These are phyloP conservation scores for Aspergillus sp. DNA, from an alignment of 2,329 filamentous ascomycete genomes.

Conservation along the genomic window DNA sequence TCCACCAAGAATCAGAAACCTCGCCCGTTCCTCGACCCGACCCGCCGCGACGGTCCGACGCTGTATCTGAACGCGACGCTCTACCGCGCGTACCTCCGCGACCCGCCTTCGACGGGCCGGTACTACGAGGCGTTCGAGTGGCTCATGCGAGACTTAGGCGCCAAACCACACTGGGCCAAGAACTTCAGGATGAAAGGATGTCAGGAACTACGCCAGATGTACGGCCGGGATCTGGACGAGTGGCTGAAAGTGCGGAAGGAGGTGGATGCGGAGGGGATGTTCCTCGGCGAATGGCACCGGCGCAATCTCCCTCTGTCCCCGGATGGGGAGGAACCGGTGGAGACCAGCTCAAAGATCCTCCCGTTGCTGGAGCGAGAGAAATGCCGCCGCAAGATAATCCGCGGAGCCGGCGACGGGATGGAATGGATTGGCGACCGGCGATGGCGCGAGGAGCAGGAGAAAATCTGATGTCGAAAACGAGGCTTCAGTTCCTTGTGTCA, in stretches of 20 bases:
- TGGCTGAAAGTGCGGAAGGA: constrained; percentile 61
- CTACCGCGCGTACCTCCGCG: constrained; percentile 68
- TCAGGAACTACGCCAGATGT: constrained; percentile 56
- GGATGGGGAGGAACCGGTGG: constrained; percentile 8
- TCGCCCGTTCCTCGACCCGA: constrained; percentile 64
- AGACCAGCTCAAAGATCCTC: constrained; percentile 13
- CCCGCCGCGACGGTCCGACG: constrained; percentile 57
- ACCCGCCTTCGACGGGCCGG: constrained; percentile 64
- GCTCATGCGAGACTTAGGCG: constrained; percentile 77
- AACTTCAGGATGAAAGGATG: constrained; percentile 59
- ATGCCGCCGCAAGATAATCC: constrained; percentile 17
- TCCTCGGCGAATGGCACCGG: constrained; percentile 83
- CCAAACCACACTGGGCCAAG: constrained; percentile 84
- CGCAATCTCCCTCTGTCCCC: constrained; percentile 48
- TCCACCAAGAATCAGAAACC: constrained; percentile 45
- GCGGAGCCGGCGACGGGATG: constrained; percentile 29
- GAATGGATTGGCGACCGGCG: constrained; percentile 33
- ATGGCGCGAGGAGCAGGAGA: constrained; percentile 12
- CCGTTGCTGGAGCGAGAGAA: constrained; percentile 38
- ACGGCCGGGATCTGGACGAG: constrained; percentile 55
- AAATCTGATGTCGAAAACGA: too few species aligned
- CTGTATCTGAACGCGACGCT: constrained; percentile 85
- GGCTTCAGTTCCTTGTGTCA: too few species aligned
- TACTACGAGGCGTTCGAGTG: constrained; percentile 90
- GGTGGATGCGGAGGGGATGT: constrained; percentile 74